Evolutionary conservation across 1,139 yeast species (phyloP).

Genomic region (Saccharomyces pastorianus): DNA sequence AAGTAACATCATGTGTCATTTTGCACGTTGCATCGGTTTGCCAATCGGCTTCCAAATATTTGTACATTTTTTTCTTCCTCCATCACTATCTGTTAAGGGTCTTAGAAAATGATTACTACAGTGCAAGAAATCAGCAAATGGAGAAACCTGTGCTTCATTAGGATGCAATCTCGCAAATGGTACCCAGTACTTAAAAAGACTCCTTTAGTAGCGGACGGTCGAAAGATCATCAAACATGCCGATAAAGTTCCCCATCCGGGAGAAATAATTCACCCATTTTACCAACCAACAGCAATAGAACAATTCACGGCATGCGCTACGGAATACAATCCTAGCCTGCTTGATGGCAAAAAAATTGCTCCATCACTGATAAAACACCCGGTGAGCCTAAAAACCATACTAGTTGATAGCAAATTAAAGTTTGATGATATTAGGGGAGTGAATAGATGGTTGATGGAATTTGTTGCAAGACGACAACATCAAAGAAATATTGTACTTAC

Average conservation of each 20-base stretch:
- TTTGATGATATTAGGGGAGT: constrained; percentile 15
- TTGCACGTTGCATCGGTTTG: constrained; percentile 1
- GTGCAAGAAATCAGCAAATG: neutral
- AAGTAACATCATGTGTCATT: constrained; percentile 3
- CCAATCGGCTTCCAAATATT: constrained; percentile 1
- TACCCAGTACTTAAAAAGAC: constrained; percentile 1
- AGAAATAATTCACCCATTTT: constrained; percentile 23
- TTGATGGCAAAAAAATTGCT: constrained; percentile 14
- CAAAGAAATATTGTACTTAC: neutral
- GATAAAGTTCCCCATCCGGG: constrained; percentile 11
- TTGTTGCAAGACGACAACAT: neutral
- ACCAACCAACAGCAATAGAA: constrained; percentile 17
- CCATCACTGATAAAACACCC: constrained; percentile 14
- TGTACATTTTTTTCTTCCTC: neutral
- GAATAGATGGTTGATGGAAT: constrained; percentile 11
- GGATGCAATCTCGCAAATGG: constrained; percentile 1
- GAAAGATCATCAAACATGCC: neutral
- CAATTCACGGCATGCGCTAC: constrained; percentile 17
- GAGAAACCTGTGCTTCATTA: neutral
- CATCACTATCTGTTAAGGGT: neutral
- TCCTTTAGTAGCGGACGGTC: neutral
- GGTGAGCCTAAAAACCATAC: constrained; percentile 3
- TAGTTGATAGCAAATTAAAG: constrained; percentile 11
- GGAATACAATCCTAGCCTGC: constrained; percentile 13
- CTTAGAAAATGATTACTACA: neutral